Evolutionary conservation across 2,329 filamentous ascomycete species (phyloP), one percentile per base, ranked within the genome.

Genomic region (Fusarium sp.): DNA sequence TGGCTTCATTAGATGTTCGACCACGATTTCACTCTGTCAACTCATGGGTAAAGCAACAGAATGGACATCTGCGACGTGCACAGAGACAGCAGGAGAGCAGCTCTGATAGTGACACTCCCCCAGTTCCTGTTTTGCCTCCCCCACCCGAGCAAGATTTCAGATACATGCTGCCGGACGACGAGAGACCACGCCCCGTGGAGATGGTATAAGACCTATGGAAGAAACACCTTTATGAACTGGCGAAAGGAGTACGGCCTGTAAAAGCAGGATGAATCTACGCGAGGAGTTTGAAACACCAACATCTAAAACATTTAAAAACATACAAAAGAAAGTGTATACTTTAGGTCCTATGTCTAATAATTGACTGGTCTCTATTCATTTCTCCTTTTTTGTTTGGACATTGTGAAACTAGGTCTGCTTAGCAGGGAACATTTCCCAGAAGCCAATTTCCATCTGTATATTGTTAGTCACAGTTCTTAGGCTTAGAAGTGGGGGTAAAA

Each of bases 21-120:
- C 81, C 86, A 15, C 83, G 85, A 6, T 91, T 90, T 75, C 83
- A 87, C 36, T 85, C 82, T 8, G 82, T 91, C 58, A 84, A 82
- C 58, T 90, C 87, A 31, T 92, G 90, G 90, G 89, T 92, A 3
- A 85, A 85, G 68, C 88, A 91, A 74, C 89, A 91, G 76, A 85
- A 85, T 10, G 85, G 84, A 4, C 83, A 87, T 4, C 76, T 88
- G 31, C 83, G 83, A 71, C 81, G 84, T 26, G 83, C 82, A 3
- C 80, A 83, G 69, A 80, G 82, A 58, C 80, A 79, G 40, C 65
- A 71, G 57, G 73, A 61, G 49, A 44, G 24, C 15, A 48, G 44
- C 17, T 36, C 72, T 26, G 73, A 68, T 9, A 65, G 73, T 18
- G 73, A 78, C 20, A 73, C 80, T 11, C 83, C 83, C 5, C 80